phyloP scores from a whole-genome alignment of 2,329 filamentous ascomycete species.

The Hymenoscyphus salicellus region DNA sequence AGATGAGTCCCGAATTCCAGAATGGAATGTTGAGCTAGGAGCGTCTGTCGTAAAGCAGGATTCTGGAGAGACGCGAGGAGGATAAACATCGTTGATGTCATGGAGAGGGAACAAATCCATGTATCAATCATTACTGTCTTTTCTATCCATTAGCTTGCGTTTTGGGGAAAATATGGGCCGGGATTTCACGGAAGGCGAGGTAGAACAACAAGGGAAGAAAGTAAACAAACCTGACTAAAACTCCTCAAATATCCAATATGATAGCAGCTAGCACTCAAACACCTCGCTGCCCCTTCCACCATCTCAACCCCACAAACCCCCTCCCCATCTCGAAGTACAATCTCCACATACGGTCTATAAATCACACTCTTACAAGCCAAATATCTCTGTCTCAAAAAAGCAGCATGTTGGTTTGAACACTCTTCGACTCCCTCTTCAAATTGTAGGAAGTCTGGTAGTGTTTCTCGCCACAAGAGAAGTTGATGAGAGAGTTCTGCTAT shows the following conservation, averaged over 20 bases:
- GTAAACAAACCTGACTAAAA: constrained; percentile 37
- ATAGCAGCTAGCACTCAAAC: constrained; percentile 42
- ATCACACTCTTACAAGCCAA: constrained; percentile 52
- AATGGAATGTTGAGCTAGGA: constrained; percentile 20
- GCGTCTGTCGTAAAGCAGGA: constrained; percentile 11
- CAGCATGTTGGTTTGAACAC: constrained; percentile 42
- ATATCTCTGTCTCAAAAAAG: constrained; percentile 50
- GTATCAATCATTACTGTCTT: constrained; percentile 52
- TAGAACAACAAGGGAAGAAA: not conserved
- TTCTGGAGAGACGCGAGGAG: constrained; percentile 23
- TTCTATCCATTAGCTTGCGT: not conserved
- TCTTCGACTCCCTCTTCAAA: constrained; percentile 38
- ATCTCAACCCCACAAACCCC: constrained; percentile 12
- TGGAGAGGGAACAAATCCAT: constrained; percentile 52
- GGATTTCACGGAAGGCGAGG: not conserved
- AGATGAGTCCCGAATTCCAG: constrained; percentile 19
- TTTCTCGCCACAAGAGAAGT: constrained; percentile 48
- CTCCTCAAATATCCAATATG: constrained; percentile 49
- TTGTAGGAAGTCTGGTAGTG: constrained; percentile 43
- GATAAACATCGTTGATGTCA: constrained; percentile 26
- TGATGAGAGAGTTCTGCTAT: constrained; percentile 46
- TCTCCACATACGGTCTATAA: constrained; percentile 50
- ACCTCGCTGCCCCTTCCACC: constrained; percentile 27
- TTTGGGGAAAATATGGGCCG: not conserved
- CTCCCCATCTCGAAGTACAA: constrained; percentile 28